These are phyloP conservation scores for Claviceps sp. DNA, from an alignment of 2,329 filamentous ascomycete genomes.

Conservation along the genomic window DNA sequence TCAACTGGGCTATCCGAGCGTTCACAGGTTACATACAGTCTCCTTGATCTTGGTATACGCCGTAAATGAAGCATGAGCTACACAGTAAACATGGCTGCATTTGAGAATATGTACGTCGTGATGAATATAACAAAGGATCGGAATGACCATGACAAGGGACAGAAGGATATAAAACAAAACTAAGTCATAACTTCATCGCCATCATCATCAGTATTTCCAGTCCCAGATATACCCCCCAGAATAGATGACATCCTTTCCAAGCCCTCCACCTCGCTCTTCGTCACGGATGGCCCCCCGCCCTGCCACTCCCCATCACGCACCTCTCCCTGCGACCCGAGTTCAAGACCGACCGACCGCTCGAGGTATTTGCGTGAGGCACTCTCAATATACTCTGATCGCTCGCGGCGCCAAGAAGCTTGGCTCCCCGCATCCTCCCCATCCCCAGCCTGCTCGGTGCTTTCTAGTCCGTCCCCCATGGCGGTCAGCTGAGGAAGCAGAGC, in stretches of 20 bases:
- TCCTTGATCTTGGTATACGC: too few species aligned
- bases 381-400: conserved; percentile 75
- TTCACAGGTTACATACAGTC: too few species aligned
- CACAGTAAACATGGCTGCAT: too few species aligned
- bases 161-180: background rate
- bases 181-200: conserved; percentile 9
- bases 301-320: conserved; percentile 53
- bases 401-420: conserved; percentile 42
- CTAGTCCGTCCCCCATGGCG: background rate
- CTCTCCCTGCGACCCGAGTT: conserved; percentile 47
- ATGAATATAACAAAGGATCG: too few species aligned
- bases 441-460: background rate
- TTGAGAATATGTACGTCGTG: too few species aligned
- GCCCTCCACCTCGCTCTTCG: conserved; percentile 41
- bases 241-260: conserved; percentile 37
- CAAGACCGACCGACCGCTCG: conserved; percentile 54
- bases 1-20: too few species aligned
- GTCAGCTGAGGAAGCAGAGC: conserved; percentile 51
- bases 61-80: too few species aligned
- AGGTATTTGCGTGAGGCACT: conserved; percentile 63
- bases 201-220: background rate
- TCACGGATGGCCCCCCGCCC: conserved; percentile 36
- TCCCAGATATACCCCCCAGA: conserved; percentile 19
- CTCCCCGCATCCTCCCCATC: conserved; percentile 9
- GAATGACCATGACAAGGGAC: too few species aligned